Evolutionary conservation across 371 early-diverging fungal species (phyloP).

Genomic region (Mortierella sp.): DNA sequence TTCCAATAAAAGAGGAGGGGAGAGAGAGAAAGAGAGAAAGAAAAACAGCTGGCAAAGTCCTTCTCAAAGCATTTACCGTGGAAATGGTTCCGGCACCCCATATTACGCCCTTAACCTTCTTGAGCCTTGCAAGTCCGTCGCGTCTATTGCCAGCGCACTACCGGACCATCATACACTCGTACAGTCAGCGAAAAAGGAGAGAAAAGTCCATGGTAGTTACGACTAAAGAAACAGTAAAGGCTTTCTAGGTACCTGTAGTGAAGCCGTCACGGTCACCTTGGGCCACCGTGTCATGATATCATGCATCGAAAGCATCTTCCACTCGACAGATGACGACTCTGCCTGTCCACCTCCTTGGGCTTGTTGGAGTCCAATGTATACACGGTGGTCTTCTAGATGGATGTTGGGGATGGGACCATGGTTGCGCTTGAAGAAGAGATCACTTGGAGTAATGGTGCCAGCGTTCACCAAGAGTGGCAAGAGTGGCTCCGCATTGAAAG

Average conservation of each 20-base stretch:
- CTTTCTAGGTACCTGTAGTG: conserved; percentile 27
- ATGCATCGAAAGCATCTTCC: conserved; percentile 33
- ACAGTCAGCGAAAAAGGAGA: neutral
- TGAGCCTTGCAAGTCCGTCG: conserved; percentile 80
- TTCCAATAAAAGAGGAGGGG: neutral
- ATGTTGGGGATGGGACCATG: conserved; percentile 89
- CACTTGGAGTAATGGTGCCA: conserved; percentile 63
- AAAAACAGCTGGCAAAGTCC: neutral
- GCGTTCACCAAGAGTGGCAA: conserved; percentile 58
- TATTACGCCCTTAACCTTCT: conserved; percentile 80
- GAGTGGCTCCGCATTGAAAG: conserved; percentile 68
- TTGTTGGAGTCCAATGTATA: conserved; percentile 54
- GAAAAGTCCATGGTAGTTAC: neutral
- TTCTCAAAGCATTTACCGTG: conserved; percentile 54
- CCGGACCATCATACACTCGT: conserved; percentile 2
- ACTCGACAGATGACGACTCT: conserved; percentile 5
- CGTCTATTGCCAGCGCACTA: conserved; percentile 88
- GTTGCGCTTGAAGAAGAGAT: conserved; percentile 74
- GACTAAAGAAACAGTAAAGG: neutral
- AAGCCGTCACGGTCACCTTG: conserved; percentile 36
- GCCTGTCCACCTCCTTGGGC: conserved; percentile 5
- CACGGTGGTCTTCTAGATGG: conserved; percentile 55
- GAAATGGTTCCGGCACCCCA: conserved; percentile 87
- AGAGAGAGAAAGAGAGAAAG: neutral
- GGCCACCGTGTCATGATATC: conserved; percentile 48